Evolutionary conservation across 352 stramenopile genomes (phyloP).

Genomic region (Phytophthora melonis): DNA sequence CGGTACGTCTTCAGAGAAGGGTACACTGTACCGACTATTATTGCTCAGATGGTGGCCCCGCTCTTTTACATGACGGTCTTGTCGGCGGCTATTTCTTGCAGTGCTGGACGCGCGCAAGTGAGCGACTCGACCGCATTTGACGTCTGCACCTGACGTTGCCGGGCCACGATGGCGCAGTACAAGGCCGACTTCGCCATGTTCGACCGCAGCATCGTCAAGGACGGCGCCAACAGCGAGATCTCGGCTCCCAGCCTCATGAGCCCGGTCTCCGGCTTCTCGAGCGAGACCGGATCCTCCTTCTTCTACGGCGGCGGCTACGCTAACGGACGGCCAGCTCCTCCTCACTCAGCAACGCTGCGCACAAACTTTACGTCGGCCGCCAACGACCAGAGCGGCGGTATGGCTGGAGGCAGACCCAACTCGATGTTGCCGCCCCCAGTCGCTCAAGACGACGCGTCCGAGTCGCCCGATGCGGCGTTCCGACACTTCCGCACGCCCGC

Average conservation of each 20-base stretch:
- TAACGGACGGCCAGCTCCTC: conserved; percentile 48
- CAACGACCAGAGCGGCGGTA: conserved; percentile 16
- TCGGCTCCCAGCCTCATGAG: conserved; percentile 48
- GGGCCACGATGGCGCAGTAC: conserved; percentile 30
- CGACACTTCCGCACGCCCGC: conserved; percentile 63
- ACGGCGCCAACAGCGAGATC: conserved; percentile 46
- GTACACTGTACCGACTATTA: neutral
- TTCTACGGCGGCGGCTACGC: conserved; percentile 41
- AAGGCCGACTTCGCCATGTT: conserved; percentile 52
- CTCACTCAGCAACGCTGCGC: conserved; percentile 58
- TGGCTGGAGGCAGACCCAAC: conserved; percentile 2
- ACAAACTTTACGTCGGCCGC: conserved; percentile 74
- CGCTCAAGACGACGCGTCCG: conserved; percentile 31
- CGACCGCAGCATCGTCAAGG: conserved; percentile 58
- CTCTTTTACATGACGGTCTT: conserved; percentile 37
- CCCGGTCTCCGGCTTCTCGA: conserved; percentile 50
- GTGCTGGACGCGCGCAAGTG: neutral
- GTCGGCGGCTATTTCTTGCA: conserved; percentile 3
- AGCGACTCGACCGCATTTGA: neutral
- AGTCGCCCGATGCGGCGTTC: conserved; percentile 60
- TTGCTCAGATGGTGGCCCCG: conserved; percentile 18
- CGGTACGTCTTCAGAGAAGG: neutral
- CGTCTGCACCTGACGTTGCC: neutral
- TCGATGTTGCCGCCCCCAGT: conserved; percentile 17
- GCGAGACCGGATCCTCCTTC: conserved; percentile 43